phyloP scores from a whole-genome alignment of 345 rosid genomes.

The Euphorbia lathyris region DNA sequence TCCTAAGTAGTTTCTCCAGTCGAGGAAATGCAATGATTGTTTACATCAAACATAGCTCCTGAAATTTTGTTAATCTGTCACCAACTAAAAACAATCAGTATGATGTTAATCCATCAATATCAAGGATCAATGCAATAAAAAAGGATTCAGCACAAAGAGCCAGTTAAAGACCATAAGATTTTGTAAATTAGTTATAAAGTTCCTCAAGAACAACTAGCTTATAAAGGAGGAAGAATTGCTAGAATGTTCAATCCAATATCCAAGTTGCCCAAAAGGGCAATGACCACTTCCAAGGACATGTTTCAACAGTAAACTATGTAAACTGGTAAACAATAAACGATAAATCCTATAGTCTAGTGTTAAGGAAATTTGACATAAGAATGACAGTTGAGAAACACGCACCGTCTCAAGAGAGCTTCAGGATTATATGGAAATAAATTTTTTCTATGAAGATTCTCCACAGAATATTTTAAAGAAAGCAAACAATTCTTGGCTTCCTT shows the following conservation, averaged over 20 bases:
- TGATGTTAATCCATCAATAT: background rate
- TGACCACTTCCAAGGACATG: constrained; percentile 3
- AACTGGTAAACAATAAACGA: background rate
- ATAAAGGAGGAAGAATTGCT: too few relatives aligned
- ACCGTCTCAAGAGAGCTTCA: constrained; percentile 73
- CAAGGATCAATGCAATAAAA: background rate
- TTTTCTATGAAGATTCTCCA: constrained; percentile 62
- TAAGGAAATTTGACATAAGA: background rate
- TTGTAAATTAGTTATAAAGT: background rate
- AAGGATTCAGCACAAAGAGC: background rate
- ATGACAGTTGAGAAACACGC: constrained; percentile 14
- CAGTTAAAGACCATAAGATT: background rate
- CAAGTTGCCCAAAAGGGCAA: background rate
- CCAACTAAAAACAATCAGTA: background rate
- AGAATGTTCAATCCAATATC: background rate
- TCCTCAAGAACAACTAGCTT: background rate
- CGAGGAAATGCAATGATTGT: constrained; percentile 9
- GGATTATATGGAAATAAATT: constrained; percentile 79
- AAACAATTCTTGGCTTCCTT: constrained; percentile 62
- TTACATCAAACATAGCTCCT: constrained; percentile 43
- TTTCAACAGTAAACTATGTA: background rate
- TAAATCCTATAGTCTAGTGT: background rate
- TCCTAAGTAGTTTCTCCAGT: constrained; percentile 5
- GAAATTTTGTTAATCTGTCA: constrained; percentile 51
- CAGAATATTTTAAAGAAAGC: constrained; percentile 62